phyloP scores from a whole-genome alignment of 768 basidiomycete species.

The Leccinum subtestaceum region DNA sequence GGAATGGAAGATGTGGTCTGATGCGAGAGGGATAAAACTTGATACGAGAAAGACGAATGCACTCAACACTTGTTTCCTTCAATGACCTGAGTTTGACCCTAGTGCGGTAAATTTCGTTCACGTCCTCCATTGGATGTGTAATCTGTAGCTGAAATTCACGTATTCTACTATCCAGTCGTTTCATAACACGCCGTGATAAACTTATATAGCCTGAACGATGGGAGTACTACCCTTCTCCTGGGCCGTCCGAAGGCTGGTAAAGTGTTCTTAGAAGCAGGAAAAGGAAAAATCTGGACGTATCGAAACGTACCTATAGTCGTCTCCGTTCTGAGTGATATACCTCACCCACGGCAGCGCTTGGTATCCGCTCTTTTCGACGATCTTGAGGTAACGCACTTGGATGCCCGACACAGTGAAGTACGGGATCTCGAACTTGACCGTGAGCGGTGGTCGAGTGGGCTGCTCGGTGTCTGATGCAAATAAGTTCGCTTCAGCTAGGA shows the following conservation, averaged over 20 bases:
- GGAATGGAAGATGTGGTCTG: background rate
- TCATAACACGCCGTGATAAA: too few relatives aligned
- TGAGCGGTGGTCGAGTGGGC: constrained; percentile 84
- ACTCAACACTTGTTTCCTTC: too few relatives aligned
- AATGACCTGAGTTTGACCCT: too few relatives aligned
- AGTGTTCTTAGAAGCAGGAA: background rate
- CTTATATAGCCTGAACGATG: constrained; percentile 38
- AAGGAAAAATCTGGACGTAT: background rate
- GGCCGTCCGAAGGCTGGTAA: constrained; percentile 59
- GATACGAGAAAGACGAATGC: too few relatives aligned
- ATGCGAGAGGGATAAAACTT: too few relatives aligned
- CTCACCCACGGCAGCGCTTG: constrained; percentile 95
- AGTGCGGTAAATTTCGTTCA: too few relatives aligned
- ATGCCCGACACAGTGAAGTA: constrained; percentile 98
- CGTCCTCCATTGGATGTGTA: too few relatives aligned
- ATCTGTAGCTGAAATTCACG: background rate
- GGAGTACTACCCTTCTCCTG: constrained; percentile 71
- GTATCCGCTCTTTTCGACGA: constrained; percentile 98
- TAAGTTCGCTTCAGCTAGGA: background rate
- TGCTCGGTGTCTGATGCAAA: constrained; percentile 53
- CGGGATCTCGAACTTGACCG: constrained; percentile 97
- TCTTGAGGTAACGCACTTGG: constrained; percentile 96
- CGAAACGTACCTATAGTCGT: constrained; percentile 74
- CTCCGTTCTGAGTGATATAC: constrained; percentile 89
- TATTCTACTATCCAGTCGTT: background rate